phyloP scores from a whole-genome alignment of 2,329 filamentous ascomycete genomes.

The Aspergillus pseudonomiae region DNA sequence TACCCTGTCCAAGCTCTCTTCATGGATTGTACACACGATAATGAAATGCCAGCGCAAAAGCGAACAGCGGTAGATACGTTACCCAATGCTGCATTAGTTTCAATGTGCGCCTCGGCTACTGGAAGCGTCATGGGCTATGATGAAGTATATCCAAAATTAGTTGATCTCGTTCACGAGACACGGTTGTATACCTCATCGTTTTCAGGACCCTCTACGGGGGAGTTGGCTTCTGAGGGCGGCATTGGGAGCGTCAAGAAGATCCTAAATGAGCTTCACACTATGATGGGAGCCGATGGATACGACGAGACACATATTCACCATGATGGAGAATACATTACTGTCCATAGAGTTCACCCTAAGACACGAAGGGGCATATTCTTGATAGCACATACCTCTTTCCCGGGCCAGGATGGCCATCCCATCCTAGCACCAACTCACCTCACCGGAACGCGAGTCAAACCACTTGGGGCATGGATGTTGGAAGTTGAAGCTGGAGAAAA shows the following conservation, averaged over 20 bases:
- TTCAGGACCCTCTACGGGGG: constrained; percentile 57
- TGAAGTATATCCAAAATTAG: constrained; percentile 87
- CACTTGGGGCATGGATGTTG: constrained; percentile 88
- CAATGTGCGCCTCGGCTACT: constrained; percentile 92
- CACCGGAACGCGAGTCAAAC: constrained; percentile 79
- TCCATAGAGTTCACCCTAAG: constrained; percentile 90
- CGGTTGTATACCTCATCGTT: constrained; percentile 79
- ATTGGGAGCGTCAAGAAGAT: constrained; percentile 91
- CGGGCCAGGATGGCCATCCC: constrained; percentile 83
- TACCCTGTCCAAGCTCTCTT: constrained; percentile 90
- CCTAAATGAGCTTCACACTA: constrained; percentile 88
- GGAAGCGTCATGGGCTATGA: constrained; percentile 99
- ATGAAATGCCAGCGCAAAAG: constrained; percentile 94
- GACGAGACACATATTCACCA: constrained; percentile 97
- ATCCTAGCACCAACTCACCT: constrained; percentile 78
- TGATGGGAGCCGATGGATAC: constrained; percentile 94
- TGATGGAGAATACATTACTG: constrained; percentile 92
- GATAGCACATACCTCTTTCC: constrained; percentile 94
- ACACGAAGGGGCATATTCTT: constrained; percentile 93
- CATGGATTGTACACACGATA: constrained; percentile 99
- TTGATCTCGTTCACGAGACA: constrained; percentile 92
- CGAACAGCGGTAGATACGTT: constrained; percentile 91
- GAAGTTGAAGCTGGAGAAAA: constrained; percentile 81
- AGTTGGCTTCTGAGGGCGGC: constrained; percentile 71
- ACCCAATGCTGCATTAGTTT: constrained; percentile 89